Evolutionary conservation across 2,329 filamentous ascomycete genomes (phyloP), one percentile per base, ranked within the genome.

Genomic region (Alternaria sp.): DNA sequence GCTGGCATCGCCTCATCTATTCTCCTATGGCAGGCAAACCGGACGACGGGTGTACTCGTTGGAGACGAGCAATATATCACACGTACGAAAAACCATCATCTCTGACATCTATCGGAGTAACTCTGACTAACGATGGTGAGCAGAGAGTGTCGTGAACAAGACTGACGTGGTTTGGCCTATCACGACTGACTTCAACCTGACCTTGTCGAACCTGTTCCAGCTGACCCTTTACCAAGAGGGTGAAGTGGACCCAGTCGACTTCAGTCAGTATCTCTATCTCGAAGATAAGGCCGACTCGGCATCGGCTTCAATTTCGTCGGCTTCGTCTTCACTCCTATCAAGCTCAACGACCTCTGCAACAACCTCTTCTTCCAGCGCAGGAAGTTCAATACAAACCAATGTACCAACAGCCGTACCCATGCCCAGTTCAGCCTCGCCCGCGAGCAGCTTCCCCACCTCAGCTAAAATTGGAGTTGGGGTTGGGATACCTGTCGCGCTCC

Each of bases 391-490:
- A 50, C 46, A 4, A 16, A 36, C 46, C 20, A 50, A n/a, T 14
- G 16, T 20, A 25, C 32, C 46, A 14, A 36, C 46, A 16, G 11
- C 32, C 36, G 7, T n/a, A 54, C 51, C 41, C 4, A 27, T 22
- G 32, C 3, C 51, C 9, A 41, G 41, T 28, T 9, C 14, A 25
- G 30, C 30, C 22, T 18, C 51, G 40, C 51, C 16, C 9, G 40
- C 27, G 41, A 32, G 25, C 14, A 32, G 36, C 51, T 55, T 55
- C 2, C 52, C 52, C 16, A 55, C 20, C n/a, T 44, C 52, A 32
- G 41, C 41, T 30, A 55, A 55, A 38, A 55, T 55, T 10, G 41
- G 52, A 2, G 41, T 55, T 27, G 52, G 52, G 18, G 41, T 55
- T 14, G 52, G 30, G 1, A 55, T 55, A 32, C 52, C 52, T 20